phyloP scores from a whole-genome alignment of 2,329 filamentous ascomycete genomes.

The Colletotrichum sansevieriae region DNA sequence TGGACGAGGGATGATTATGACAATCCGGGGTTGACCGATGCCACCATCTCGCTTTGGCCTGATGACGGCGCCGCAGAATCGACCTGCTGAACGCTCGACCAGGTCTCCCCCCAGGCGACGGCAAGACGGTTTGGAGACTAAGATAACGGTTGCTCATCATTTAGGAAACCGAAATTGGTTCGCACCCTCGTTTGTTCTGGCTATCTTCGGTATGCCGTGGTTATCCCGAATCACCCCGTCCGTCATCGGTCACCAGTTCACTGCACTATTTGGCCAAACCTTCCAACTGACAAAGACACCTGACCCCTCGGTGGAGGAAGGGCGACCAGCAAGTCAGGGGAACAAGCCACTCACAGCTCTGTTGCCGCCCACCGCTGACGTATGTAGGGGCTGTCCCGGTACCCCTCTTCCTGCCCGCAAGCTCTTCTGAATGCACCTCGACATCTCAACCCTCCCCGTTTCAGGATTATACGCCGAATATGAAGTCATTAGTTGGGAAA shows the following conservation, averaged over 20 bases:
- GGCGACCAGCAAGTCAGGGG: constrained; percentile 38
- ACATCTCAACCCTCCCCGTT: constrained; percentile 31
- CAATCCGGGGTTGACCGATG: constrained; percentile 36
- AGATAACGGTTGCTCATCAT: constrained; percentile 28
- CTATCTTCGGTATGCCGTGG: constrained; percentile 25
- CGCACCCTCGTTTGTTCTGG: constrained; percentile 7
- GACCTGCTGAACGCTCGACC: constrained; percentile 22
- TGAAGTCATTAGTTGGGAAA: constrained; percentile 29
- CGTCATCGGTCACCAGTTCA: constrained; percentile 36
- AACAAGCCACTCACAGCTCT: constrained; percentile 38
- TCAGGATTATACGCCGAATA: constrained; percentile 30
- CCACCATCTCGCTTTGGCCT: constrained; percentile 40
- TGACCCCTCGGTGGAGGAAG: constrained; percentile 40
- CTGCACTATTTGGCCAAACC: constrained; percentile 26
- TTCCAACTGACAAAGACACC: constrained; percentile 40
- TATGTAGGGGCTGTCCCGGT: constrained; percentile 34
- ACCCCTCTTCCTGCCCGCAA: constrained; percentile 28
- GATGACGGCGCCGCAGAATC: constrained; percentile 30
- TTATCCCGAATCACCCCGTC: constrained; percentile 18
- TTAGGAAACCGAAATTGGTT: constrained; percentile 17
- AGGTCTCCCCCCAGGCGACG: constrained; percentile 17
- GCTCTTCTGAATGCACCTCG: background rate
- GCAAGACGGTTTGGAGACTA: constrained; percentile 26
- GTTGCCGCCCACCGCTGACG: constrained; percentile 38
- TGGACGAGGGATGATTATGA: constrained; percentile 22